These are phyloP conservation scores for Hortaea werneckii DNA, from an alignment of 2,329 filamentous ascomycete genomes.

Conservation along the genomic window DNA sequence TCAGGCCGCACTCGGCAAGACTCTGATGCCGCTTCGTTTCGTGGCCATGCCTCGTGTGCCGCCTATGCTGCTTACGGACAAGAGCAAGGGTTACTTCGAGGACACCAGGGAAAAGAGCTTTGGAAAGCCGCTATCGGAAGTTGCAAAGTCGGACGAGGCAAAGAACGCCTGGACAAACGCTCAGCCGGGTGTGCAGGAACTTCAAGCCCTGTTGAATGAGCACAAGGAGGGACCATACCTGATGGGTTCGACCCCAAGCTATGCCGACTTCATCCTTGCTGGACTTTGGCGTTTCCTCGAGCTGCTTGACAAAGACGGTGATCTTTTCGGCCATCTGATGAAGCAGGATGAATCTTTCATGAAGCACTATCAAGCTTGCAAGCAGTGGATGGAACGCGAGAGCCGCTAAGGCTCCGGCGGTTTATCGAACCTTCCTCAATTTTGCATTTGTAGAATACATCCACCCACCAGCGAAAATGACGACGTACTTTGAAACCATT, in stretches of 20 bases:
- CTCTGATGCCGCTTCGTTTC: conserved; percentile 30
- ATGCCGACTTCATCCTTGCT: conserved; percentile 47
- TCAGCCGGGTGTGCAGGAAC: conserved; percentile 26
- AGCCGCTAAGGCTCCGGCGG: conserved; percentile 7
- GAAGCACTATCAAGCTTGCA: conserved; percentile 30
- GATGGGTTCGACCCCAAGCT: conserved; percentile 45
- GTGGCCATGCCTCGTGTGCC: conserved; percentile 43
- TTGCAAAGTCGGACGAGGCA: conserved; percentile 29
- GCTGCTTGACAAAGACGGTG: conserved; percentile 22
- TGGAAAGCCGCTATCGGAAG: conserved; percentile 40
- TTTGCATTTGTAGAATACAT: no score
- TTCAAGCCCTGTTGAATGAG: conserved; percentile 42
- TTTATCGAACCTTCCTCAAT: no score
- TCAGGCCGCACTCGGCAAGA: conserved; percentile 31
- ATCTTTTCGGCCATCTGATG: conserved; percentile 30
- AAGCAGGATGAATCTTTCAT: conserved; percentile 29
- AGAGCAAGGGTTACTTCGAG: conserved; percentile 47
- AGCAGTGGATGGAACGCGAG: conserved; percentile 31
- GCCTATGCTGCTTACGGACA: conserved; percentile 40
- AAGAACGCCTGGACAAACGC: conserved; percentile 42
- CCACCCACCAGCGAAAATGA: no score
- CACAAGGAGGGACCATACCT: conserved; percentile 51
- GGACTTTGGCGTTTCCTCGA: conserved; percentile 35
- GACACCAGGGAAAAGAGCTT: conserved; percentile 39
- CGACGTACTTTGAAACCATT: no score